Evolutionary conservation across 257 asterid genomes (phyloP).

Genomic region (Solanum medicagineum): DNA sequence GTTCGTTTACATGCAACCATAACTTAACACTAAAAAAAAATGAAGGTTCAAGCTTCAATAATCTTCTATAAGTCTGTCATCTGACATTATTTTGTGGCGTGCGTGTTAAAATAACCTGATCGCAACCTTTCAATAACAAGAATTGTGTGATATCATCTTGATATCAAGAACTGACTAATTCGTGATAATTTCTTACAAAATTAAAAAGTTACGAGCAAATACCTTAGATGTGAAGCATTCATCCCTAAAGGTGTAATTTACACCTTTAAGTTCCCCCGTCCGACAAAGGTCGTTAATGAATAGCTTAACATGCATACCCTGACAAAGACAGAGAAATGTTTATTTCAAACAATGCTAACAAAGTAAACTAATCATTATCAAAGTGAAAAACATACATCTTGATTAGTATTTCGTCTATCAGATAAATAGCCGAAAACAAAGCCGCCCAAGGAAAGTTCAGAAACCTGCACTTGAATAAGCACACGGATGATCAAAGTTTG

Average conservation of each 20-base stretch:
- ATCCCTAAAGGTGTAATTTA: constrained; percentile 71
- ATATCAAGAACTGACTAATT: background rate
- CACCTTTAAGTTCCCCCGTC: constrained; percentile 59
- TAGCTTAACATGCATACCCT: constrained; percentile 65
- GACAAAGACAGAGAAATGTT: constrained; percentile 1
- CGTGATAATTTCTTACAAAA: background rate
- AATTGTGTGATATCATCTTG: background rate
- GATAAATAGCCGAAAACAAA: constrained; percentile 64
- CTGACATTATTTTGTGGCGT: background rate
- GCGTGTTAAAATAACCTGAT: background rate
- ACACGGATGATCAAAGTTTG: background rate
- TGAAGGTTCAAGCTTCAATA: background rate
- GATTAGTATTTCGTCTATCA: constrained; percentile 25
- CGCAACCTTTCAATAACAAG: background rate
- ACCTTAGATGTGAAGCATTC: constrained; percentile 87
- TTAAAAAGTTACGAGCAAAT: background rate
- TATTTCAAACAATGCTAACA: background rate
- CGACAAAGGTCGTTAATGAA: constrained; percentile 50
- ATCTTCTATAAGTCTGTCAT: background rate
- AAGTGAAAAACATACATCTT: constrained; percentile 18
- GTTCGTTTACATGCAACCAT: background rate
- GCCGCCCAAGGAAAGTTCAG: constrained; percentile 44
- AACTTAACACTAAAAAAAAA: background rate
- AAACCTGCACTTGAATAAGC: constrained; percentile 34
- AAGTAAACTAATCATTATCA: background rate